Evolutionary conservation across 2,329 filamentous ascomycete species (phyloP).

Genomic region (Pyrenochaeta sp.): DNA sequence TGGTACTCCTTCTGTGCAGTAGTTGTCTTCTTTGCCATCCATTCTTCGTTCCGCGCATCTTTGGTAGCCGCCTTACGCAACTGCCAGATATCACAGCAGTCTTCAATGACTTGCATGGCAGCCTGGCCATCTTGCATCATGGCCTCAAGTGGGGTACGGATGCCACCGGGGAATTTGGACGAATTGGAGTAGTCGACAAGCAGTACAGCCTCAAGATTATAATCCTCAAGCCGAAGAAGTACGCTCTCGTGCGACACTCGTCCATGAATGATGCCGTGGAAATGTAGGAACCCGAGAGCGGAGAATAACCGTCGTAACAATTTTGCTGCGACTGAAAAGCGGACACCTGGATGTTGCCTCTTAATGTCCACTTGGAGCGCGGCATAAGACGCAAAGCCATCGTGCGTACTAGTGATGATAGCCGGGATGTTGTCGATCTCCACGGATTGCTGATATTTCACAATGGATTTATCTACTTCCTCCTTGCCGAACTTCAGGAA

Average conservation of each 20-base stretch:
- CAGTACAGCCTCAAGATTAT: constrained; percentile 9
- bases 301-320: constrained; percentile 24
- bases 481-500: constrained; percentile 20
- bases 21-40: constrained; percentile 10
- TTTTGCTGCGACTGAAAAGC: constrained; percentile 20
- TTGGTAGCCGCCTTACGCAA: constrained; percentile 19
- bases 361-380: constrained; percentile 9
- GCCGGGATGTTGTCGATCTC: constrained; percentile 17
- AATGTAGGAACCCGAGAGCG: constrained; percentile 24
- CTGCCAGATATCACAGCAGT: constrained; percentile 29
- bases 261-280: constrained; percentile 20
- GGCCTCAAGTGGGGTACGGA: constrained; percentile 7
- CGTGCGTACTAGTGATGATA: constrained; percentile 23
- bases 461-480: constrained; percentile 16
- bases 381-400: constrained; percentile 17
- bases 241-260: constrained; percentile 15
- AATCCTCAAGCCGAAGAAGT: constrained; percentile 15
- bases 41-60: constrained; percentile 7
- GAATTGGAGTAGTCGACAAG: constrained; percentile 24
- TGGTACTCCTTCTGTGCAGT: constrained; percentile 12
- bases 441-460: constrained; percentile 15
- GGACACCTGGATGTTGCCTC: constrained; percentile 16
- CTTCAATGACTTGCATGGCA: constrained; percentile 22
- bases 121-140: constrained; percentile 16
- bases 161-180: background rate